Evolutionary conservation across 2,329 filamentous ascomycete genomes (phyloP).

Genomic region (Dactylellina parvicollis): DNA sequence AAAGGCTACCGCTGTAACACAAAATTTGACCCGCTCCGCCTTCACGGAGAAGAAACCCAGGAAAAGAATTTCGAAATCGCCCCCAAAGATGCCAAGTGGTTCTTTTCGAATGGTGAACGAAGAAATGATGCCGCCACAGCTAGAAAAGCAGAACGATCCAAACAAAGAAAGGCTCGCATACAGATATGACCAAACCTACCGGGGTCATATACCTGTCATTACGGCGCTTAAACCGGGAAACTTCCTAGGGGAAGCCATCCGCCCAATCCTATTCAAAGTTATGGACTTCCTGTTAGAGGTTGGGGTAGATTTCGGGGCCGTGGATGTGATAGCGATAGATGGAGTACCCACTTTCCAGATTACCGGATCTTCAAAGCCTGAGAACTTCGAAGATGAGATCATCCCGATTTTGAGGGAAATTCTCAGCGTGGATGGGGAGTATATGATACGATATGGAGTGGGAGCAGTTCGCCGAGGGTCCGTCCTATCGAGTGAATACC

Average conservation of each 20-base stretch:
- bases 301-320: slow-evolving; percentile 9
- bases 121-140: slow-evolving; percentile 10
- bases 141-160: neutral
- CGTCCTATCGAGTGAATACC: neutral
- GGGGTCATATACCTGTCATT: slow-evolving; percentile 11
- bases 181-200: slow-evolving; percentile 9
- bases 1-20: slow-evolving; percentile 2
- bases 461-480: slow-evolving; percentile 5
- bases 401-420: slow-evolving; percentile 9
- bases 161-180: slow-evolving; percentile 5
- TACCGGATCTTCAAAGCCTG: slow-evolving; percentile 12
- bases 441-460: slow-evolving; percentile 5
- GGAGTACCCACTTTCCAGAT: slow-evolving; percentile 11
- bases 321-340: slow-evolving; percentile 18
- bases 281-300: slow-evolving; percentile 11
- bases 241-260: slow-evolving; percentile 9
- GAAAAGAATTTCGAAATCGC: slow-evolving; percentile 12
- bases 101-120: neutral
- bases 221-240: slow-evolving; percentile 5
- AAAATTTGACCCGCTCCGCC: slow-evolving; percentile 10
- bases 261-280: slow-evolving; percentile 13
- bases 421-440: neutral
- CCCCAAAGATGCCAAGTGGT: slow-evolving; percentile 5
- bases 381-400: slow-evolving; percentile 17
- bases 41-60: slow-evolving; percentile 11